phyloP scores from a whole-genome alignment of 139 green algal genomes.

The Dunaliella sp. region DNA sequence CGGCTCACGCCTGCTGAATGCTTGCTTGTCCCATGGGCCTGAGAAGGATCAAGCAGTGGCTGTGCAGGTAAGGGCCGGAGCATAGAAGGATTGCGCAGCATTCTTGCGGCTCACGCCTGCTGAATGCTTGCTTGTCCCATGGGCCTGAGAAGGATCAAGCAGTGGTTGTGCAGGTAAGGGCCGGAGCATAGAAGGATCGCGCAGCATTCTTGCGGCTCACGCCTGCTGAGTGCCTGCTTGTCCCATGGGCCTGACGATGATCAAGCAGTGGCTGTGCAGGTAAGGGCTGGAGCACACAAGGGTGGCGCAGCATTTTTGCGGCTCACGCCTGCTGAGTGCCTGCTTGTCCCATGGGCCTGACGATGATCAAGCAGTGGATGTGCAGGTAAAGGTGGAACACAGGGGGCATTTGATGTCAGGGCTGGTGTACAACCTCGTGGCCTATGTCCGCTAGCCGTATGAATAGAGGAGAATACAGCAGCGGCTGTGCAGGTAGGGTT shows the following conservation, averaged over 20 bases:
- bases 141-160: background rate
- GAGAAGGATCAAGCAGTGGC: background rate
- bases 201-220: no score
- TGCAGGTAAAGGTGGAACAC: background rate
- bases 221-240: no score
- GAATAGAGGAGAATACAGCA: no score
- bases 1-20: no score
- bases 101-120: no score
- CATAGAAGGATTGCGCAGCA: background rate
- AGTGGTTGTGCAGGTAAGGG: background rate
- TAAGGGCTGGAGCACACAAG: background rate
- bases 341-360: background rate
- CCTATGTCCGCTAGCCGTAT: no score
- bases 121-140: no score
- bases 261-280: background rate
- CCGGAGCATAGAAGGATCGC: background rate
- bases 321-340: no score
- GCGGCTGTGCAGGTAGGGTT: slow-evolving; percentile 48
- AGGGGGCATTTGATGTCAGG: no score
- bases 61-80: background rate
- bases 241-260: background rate
- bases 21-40: no score
- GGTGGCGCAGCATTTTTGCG: slow-evolving; percentile 1
- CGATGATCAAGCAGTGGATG: background rate
- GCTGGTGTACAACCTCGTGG: no score